Evolutionary conservation across 148 eudicot genomes (phyloP).

Genomic region (Persicaria maculosa): DNA sequence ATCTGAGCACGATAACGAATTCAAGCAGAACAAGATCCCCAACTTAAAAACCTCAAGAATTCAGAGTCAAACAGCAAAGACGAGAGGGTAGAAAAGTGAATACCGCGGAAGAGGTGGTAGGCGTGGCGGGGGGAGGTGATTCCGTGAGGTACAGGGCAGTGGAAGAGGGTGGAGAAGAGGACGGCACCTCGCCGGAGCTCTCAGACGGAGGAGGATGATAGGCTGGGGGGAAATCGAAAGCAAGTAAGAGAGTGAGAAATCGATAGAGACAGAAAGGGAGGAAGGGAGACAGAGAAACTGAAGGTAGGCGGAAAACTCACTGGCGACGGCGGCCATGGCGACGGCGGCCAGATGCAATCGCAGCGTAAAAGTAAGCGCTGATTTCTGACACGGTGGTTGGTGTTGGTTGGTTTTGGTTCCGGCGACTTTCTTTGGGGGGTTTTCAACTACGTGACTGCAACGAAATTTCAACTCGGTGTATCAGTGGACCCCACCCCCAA

Average conservation of each 20-base stretch:
- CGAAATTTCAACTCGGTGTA: no score
- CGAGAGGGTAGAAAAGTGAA: not conserved
- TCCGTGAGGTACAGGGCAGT: constrained; percentile 12
- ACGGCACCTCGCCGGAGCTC: constrained; percentile 7
- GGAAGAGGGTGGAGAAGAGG: constrained; percentile 7
- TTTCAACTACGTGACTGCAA: no score
- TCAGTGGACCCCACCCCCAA: no score
- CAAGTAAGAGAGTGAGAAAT: not conserved
- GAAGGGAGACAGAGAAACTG: not conserved
- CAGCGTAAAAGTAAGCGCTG: not conserved
- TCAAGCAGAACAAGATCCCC: not conserved
- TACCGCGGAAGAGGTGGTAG: constrained; percentile 6
- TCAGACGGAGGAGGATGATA: constrained; percentile 8
- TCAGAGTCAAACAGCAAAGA: constrained; percentile 4
- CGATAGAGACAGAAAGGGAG: not conserved
- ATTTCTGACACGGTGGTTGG: no score
- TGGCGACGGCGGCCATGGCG: constrained; percentile 12
- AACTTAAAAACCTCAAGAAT: not conserved
- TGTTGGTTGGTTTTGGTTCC: no score
- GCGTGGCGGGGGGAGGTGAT: constrained; percentile 2
- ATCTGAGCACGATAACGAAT: not conserved
- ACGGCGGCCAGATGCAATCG: not conserved
- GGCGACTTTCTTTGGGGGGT: no score
- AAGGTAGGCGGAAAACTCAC: not conserved
- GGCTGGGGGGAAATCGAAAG: not conserved